Evolutionary conservation across 805 yeast genomes (phyloP).

Genomic region (Monosporozyma unispora): DNA sequence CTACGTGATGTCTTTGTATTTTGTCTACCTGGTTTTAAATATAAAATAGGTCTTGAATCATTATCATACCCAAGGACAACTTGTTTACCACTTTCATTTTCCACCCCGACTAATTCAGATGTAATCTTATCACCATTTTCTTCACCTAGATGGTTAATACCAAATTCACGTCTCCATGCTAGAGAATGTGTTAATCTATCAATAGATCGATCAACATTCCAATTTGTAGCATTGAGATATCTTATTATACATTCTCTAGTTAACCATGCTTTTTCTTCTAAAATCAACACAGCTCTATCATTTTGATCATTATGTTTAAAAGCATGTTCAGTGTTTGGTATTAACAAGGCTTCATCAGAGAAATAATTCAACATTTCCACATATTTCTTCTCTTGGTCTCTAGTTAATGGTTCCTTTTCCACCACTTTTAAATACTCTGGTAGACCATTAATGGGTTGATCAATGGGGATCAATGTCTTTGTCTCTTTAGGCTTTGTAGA

Average conservation of each 20-base stretch:
- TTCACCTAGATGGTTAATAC: slow-evolving; percentile 43
- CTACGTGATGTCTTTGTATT: slow-evolving; percentile 83
- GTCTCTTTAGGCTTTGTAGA: slow-evolving; percentile 13
- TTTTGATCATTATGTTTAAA: slow-evolving; percentile 4
- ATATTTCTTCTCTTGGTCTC: slow-evolving; percentile 53
- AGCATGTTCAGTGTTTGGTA: slow-evolving; percentile 40
- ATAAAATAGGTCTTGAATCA: slow-evolving; percentile 84
- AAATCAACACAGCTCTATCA: slow-evolving; percentile 26
- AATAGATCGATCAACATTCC: slow-evolving; percentile 67
- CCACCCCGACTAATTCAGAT: slow-evolving; percentile 46
- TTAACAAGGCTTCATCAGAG: slow-evolving; percentile 39
- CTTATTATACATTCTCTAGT: slow-evolving; percentile 86
- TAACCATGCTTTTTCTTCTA: slow-evolving; percentile 79
- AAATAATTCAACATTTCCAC: slow-evolving; percentile 56
- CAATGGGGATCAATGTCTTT: slow-evolving; percentile 26
- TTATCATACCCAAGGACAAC: slow-evolving; percentile 86
- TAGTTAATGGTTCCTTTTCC: slow-evolving; percentile 36
- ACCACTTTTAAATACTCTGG: slow-evolving; percentile 46
- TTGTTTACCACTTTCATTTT: slow-evolving; percentile 88
- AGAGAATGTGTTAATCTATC: slow-evolving; percentile 67
- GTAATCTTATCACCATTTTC: slow-evolving; percentile 42
- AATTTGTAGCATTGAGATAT: slow-evolving; percentile 87
- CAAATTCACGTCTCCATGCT: slow-evolving; percentile 92
- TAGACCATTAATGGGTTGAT: slow-evolving; percentile 49
- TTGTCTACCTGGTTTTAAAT: slow-evolving; percentile 89